phyloP scores from a whole-genome alignment of 805 yeast species.

The Lipomyces yamanashiensis region DNA sequence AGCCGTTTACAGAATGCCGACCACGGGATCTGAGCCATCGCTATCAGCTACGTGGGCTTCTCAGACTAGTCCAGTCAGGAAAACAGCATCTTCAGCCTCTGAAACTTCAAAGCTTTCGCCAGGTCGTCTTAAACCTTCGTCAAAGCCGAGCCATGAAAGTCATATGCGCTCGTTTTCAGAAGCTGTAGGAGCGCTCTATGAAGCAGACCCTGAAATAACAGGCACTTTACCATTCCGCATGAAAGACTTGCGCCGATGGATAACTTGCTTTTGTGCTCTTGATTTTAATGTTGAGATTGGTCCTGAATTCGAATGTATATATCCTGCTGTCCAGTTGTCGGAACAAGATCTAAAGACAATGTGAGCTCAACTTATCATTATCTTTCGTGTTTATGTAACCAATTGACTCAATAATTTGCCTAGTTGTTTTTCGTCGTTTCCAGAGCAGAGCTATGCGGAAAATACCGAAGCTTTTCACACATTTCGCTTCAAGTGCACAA shows the following conservation, averaged over 20 bases:
- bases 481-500: slow-evolving; percentile 27
- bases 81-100: background rate
- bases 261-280: slow-evolving; percentile 31
- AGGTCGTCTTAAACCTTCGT: background rate
- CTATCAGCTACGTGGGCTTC: background rate
- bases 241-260: slow-evolving; percentile 26
- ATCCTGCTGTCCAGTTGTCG: slow-evolving; percentile 29
- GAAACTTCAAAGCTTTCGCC: background rate
- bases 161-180: slow-evolving; percentile 26
- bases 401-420: background rate
- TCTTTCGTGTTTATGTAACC: background rate
- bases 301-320: slow-evolving; percentile 35
- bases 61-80: background rate
- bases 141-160: background rate
- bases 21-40: background rate
- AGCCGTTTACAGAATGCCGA: too few species aligned
- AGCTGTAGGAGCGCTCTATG: slow-evolving; percentile 15
- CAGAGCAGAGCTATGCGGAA: slow-evolving; percentile 35
- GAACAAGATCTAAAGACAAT: slow-evolving; percentile 33
- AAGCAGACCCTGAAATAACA: slow-evolving; percentile 13
- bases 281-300: slow-evolving; percentile 35
- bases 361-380: slow-evolving; percentile 3
- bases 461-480: slow-evolving; percentile 27
- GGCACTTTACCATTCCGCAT: slow-evolving; percentile 17
- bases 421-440: slow-evolving; percentile 35